Percentiles rank a stretch among this genome's conserved stretches.
Conservation (phyloP, 495 filamentous ascomycete species). For the Aspergillus sparsus region DNA sequence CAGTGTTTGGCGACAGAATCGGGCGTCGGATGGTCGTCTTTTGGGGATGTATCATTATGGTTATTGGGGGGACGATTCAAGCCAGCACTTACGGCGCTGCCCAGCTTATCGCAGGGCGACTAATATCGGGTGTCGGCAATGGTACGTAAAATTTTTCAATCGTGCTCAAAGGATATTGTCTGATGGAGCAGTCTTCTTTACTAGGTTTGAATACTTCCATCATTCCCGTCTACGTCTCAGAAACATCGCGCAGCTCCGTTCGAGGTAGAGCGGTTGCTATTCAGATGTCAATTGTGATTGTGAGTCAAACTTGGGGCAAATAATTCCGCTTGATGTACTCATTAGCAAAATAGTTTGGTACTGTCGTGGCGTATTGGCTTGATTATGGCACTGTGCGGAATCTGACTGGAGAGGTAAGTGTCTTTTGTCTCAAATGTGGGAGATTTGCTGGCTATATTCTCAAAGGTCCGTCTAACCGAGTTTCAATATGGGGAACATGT, state of each 20-base stretch:
- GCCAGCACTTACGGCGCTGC: constrained; percentile 48
- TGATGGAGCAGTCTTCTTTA: too few species aligned
- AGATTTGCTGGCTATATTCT: too few species aligned
- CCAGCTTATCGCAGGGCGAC: constrained; percentile 52
- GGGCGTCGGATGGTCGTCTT: constrained; percentile 49
- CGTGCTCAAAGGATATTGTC: not conserved
- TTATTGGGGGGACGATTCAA: constrained; percentile 42
- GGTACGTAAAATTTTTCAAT: constrained; percentile 27
- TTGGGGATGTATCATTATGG: constrained; percentile 43
- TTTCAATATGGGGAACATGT: too few species aligned
- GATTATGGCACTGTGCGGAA: constrained; percentile 27
- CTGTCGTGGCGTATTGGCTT: constrained; percentile 35
- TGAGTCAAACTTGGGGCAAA: constrained; percentile 1
- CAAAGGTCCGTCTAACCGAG: too few species aligned
- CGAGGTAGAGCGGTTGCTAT: constrained; percentile 56
- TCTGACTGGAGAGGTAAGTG: constrained; percentile 15
- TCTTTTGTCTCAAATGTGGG: too few species aligned
- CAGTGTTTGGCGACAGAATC: constrained; percentile 42
- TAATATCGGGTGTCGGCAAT: constrained; percentile 53
- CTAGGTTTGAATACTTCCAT: constrained; percentile 21
- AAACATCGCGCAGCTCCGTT: constrained; percentile 14
- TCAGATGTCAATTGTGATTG: constrained; percentile 41
- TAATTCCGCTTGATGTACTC: too few species aligned
- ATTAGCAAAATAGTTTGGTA: constrained; percentile 9
- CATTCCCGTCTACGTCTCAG: constrained; percentile 20